Conservation (phyloP, 179 eudicot species). For the Nepenthes alata region DNA sequence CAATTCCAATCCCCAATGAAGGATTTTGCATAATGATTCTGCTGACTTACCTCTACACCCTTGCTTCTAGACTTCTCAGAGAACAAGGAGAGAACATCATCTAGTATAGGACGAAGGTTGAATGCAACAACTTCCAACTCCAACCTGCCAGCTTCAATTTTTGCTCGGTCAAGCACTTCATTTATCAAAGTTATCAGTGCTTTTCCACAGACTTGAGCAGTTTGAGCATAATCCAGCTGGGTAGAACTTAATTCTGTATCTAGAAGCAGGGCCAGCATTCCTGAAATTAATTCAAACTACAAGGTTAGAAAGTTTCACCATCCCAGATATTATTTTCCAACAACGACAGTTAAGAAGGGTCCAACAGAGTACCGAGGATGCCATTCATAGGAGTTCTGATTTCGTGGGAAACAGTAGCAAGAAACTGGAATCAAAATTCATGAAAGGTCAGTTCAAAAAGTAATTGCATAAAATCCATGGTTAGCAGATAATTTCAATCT, state of each 20-base stretch:
- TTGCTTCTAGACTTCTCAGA: constrained; percentile 58
- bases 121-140: constrained; percentile 57
- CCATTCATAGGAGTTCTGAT: constrained; percentile 77
- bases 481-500: not conserved
- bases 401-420: constrained; percentile 70
- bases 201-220: constrained; percentile 66
- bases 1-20: not conserved
- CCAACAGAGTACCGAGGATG: constrained; percentile 35
- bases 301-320: not conserved
- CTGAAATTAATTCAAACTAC: constrained; percentile 15
- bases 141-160: constrained; percentile 64
- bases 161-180: constrained; percentile 66
- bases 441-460: not conserved
- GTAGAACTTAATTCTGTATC: constrained; percentile 59
- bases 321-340: not conserved
- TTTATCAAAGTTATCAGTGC: constrained; percentile 54
- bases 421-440: constrained; percentile 32
- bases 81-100: constrained; percentile 61
- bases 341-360: not conserved
- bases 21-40: not conserved
- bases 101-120: constrained; percentile 46
- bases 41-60: constrained; percentile 42
- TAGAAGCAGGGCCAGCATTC: constrained; percentile 56
- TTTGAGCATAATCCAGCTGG: constrained; percentile 60
- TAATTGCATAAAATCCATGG: not conserved